phyloP scores from a whole-genome alignment of 2,329 filamentous ascomycete species.

The Falciphora oryzae region DNA sequence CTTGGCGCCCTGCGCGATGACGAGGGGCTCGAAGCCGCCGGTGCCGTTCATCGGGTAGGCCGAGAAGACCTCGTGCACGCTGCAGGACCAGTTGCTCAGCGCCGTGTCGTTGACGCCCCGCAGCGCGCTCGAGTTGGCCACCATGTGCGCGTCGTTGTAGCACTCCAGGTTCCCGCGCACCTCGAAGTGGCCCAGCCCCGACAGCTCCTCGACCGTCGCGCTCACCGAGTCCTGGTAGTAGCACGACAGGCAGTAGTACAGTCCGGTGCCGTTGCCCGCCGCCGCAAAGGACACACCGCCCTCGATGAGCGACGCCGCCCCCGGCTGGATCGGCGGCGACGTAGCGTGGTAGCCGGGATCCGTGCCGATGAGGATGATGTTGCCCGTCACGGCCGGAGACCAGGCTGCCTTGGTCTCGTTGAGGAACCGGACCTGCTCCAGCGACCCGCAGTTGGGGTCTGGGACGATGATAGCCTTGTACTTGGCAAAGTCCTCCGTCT shows the following conservation, averaged over 20 bases:
- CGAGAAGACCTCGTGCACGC: constrained; percentile 35
- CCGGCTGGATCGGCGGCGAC: constrained; percentile 18
- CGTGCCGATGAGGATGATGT: constrained; percentile 36
- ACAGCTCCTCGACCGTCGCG: constrained; percentile 21
- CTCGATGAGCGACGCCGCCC: constrained; percentile 30
- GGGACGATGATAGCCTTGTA: constrained; percentile 39
- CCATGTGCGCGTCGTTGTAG: constrained; percentile 34
- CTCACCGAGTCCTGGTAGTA: constrained; percentile 28
- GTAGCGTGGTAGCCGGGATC: constrained; percentile 29
- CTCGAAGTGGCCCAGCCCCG: constrained; percentile 31
- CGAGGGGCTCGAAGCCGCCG: constrained; percentile 32
- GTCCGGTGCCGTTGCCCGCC: constrained; percentile 15
- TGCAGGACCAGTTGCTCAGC: constrained; percentile 37
- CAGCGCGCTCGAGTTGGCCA: constrained; percentile 29
- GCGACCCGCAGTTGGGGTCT: constrained; percentile 29
- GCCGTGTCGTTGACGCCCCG: constrained; percentile 27
- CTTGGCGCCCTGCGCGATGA: constrained; percentile 31
- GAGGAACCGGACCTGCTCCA: constrained; percentile 29
- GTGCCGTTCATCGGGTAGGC: constrained; percentile 29
- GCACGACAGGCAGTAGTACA: constrained; percentile 36
- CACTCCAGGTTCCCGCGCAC: constrained; percentile 33
- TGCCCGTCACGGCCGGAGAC: constrained; percentile 34
- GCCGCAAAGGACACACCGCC: constrained; percentile 26
- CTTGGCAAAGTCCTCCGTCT: constrained; percentile 34
- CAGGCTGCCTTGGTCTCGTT: constrained; percentile 32